Evolutionary conservation across 805 yeast species (phyloP).

Genomic region (Suhomyces faveliae): DNA sequence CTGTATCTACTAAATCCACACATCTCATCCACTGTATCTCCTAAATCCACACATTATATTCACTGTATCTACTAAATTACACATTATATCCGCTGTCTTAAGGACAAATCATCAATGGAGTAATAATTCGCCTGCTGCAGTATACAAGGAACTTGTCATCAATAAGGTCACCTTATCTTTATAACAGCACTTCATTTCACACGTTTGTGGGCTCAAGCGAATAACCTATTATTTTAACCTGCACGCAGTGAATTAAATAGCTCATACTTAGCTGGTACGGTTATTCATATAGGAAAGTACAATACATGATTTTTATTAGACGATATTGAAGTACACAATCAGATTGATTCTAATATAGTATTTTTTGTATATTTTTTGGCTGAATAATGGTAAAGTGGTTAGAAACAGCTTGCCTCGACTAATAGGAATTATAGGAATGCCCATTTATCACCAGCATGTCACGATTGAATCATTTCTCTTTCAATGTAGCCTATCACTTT

Average conservation of each 20-base stretch:
- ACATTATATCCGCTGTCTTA: neutral
- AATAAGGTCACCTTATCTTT: no score
- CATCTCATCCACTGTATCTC: neutral
- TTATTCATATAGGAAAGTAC: neutral
- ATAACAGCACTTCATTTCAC: no score
- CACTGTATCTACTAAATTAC: neutral
- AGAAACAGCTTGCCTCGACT: neutral
- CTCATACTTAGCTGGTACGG: neutral
- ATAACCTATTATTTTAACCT: neutral
- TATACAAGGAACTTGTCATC: no score
- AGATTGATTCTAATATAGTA: neutral
- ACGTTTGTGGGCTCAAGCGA: no score
- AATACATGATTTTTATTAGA: neutral
- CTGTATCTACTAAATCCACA: neutral
- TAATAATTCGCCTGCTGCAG: no score
- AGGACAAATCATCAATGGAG: no score
- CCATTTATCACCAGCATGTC: no score
- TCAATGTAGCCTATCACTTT: neutral
- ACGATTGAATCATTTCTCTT: neutral
- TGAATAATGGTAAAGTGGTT: neutral
- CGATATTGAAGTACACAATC: neutral
- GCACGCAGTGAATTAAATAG: neutral
- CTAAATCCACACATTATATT: neutral
- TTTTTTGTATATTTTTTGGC: neutral
- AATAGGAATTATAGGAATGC: no score